Conservation (phyloP, 2,329 filamentous ascomycete genomes). For the Graphium sp. region DNA sequence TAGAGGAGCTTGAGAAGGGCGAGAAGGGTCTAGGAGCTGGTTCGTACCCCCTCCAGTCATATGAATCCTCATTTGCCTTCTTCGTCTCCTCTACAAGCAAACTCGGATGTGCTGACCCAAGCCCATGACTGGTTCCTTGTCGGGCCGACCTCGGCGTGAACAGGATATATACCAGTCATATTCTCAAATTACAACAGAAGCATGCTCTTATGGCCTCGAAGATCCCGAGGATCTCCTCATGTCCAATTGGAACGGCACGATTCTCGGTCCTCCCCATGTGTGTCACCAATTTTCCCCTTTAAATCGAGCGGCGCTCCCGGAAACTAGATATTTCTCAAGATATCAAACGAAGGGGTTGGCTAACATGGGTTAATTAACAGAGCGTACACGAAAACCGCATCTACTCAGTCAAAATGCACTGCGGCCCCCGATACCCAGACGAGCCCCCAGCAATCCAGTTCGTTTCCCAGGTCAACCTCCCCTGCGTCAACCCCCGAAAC, state of each 20-base stretch:
- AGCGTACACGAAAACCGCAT: slow-evolving; percentile 97
- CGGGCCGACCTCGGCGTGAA: too few species aligned
- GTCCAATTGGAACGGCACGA: slow-evolving; percentile 98
- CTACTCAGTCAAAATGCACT: slow-evolving; percentile 95
- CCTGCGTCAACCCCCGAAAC: slow-evolving; percentile 68
- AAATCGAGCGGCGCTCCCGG: not conserved
- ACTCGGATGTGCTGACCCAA: too few species aligned
- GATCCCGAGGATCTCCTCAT: slow-evolving; percentile 90
- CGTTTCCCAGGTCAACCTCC: slow-evolving; percentile 89
- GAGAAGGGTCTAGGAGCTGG: slow-evolving; percentile 93
- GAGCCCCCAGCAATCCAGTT: slow-evolving; percentile 81
- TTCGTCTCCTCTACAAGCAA: too few species aligned
- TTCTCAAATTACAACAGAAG: slow-evolving; percentile 45
- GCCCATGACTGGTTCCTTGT: too few species aligned
- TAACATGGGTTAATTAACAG: too few species aligned
- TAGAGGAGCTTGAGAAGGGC: slow-evolving; percentile 97
- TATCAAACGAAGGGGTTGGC: too few species aligned
- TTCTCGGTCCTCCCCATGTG: slow-evolving; percentile 91
- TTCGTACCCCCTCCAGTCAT: too few species aligned
- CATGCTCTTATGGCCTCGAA: slow-evolving; percentile 90
- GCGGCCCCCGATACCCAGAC: slow-evolving; percentile 78
- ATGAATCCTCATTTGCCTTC: too few species aligned
- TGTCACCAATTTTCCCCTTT: slow-evolving; percentile 16
- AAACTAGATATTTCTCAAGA: too few species aligned
- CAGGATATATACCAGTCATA: too few species aligned